phyloP scores from a whole-genome alignment of 306 rosid genomes.

The Fragaria nilgerrensis region DNA sequence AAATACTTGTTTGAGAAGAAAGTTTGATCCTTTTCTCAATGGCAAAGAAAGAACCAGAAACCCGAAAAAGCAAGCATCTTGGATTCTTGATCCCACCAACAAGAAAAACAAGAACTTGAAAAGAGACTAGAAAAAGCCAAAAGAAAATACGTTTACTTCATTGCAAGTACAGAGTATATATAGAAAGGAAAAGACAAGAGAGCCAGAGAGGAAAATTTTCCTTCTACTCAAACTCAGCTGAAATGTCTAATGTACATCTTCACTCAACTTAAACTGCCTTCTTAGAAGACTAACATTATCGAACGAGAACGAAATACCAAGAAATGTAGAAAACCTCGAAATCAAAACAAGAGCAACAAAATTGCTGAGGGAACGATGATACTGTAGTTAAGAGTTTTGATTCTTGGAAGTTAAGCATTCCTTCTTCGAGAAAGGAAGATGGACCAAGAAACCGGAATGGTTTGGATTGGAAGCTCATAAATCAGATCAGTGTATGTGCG shows the following conservation, averaged over 20 bases:
- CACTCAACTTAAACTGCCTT: slow-evolving; percentile 4
- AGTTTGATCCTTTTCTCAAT: neutral
- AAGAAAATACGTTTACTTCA: slow-evolving; percentile 9
- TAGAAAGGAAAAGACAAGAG: neutral
- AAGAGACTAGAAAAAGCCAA: neutral
- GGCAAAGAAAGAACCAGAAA: neutral
- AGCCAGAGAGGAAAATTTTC: neutral
- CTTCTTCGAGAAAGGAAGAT: slow-evolving; percentile 13
- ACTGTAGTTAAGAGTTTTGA: slow-evolving; percentile 14
- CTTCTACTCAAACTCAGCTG: slow-evolving; percentile 2
- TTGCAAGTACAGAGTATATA: slow-evolving; percentile 7
- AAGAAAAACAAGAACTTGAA: neutral
- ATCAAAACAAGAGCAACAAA: slow-evolving; percentile 24
- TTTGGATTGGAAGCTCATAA: slow-evolving; percentile 19
- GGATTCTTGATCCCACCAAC: slow-evolving; percentile 1
- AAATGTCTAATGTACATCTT: slow-evolving; percentile 6
- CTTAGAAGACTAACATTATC: slow-evolving; percentile 21
- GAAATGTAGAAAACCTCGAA: slow-evolving; percentile 15
- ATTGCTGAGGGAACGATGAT: slow-evolving; percentile 17
- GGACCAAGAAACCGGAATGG: slow-evolving; percentile 23
- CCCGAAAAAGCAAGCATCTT: neutral
- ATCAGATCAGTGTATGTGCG: slow-evolving; percentile 25
- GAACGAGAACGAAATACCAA: neutral
- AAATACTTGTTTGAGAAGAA: neutral
- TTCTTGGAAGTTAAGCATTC: slow-evolving; percentile 28